A percentile compares a stretch with the other conserved stretches of the same genome.
These are phyloP conservation scores for Aspergillus homomorphus DNA, from an alignment of 495 filamentous ascomycete genomes.

Conservation along the genomic window DNA sequence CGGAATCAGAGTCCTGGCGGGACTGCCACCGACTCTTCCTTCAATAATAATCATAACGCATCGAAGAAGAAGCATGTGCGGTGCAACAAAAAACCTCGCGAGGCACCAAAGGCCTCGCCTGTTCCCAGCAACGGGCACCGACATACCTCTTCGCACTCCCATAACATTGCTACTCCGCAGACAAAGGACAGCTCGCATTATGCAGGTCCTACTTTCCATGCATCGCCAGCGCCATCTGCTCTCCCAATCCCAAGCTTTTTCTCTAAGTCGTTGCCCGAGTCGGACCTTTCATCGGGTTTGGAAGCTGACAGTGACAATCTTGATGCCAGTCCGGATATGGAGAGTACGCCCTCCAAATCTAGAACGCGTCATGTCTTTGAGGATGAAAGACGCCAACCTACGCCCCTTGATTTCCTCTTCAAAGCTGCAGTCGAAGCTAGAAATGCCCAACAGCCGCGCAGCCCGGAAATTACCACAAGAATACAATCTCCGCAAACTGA, in stretches of 20 bases:
- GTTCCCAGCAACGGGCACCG: constrained; percentile 29
- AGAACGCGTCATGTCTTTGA: constrained; percentile 25
- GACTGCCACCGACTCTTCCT: constrained; percentile 32
- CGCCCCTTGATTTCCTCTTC: constrained; percentile 86
- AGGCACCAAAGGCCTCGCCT: constrained; percentile 29
- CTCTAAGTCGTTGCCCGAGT: constrained; percentile 71
- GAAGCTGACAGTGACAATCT: constrained; percentile 39
- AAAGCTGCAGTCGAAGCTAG: constrained; percentile 72
- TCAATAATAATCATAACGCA: constrained; percentile 24
- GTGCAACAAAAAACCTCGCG: constrained; percentile 38
- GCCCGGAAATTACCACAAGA: constrained; percentile 43
- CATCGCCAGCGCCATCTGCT: constrained; percentile 88
- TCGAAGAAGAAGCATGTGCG: constrained; percentile 41
- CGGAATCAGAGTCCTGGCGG: constrained; percentile 35
- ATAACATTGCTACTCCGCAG: constrained; percentile 45
- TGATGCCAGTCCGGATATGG: constrained; percentile 33
- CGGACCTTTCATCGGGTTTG: constrained; percentile 35
- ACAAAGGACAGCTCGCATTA: constrained; percentile 59
- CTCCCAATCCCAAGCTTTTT: constrained; percentile 91
- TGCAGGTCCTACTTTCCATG: constrained; percentile 92
- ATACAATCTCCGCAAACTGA: constrained; percentile 37
- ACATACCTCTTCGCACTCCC: constrained; percentile 33
- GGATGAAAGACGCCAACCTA: constrained; percentile 52
- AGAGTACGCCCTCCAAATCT: constrained; percentile 44
- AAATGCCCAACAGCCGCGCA: constrained; percentile 34